A percentile compares a stretch with the other conserved stretches of the same genome.
Evolutionary conservation across 2,329 filamentous ascomycete genomes (phyloP).

Genomic region (Aspergillus nomiae): DNA sequence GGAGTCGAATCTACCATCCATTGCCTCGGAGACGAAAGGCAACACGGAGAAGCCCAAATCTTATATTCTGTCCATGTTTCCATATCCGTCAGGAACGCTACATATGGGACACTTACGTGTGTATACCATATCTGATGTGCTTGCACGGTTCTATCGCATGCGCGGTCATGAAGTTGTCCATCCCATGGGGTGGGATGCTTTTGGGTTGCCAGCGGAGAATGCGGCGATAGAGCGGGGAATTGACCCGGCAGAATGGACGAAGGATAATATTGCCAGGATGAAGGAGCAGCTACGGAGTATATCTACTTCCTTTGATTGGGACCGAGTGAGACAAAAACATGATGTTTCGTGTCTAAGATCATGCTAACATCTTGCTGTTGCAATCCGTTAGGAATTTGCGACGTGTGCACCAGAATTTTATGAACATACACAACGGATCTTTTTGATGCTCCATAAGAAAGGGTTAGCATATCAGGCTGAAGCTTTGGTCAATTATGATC

Average conservation of each 20-base stretch:
- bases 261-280: conserved; percentile 79
- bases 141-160: conserved; percentile 75
- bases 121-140: conserved; percentile 86
- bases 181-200: conserved; percentile 95
- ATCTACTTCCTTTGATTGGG: conserved; percentile 84
- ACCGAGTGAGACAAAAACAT: conserved; percentile 60
- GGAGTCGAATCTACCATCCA: conserved; percentile 4
- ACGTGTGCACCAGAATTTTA: conserved; percentile 86
- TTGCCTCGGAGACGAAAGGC: conserved; percentile 3
- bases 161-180: conserved; percentile 75
- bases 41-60: conserved; percentile 40
- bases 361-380: conserved; percentile 14
- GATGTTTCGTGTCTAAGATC: not conserved
- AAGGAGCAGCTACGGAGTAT: conserved; percentile 77
- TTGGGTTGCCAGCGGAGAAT: conserved; percentile 88
- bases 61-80: conserved; percentile 90
- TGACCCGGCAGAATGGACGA: conserved; percentile 77
- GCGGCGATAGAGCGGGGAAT: conserved; percentile 82
- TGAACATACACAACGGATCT: conserved; percentile 84
- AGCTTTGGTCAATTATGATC: conserved; percentile 86
- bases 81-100: conserved; percentile 83
- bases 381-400: conserved; percentile 66
- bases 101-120: conserved; percentile 87
- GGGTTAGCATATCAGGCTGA: conserved; percentile 82
- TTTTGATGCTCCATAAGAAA: conserved; percentile 72